phyloP scores from a whole-genome alignment of 164 flowering plant genomes.

The Aristolochia contorta region DNA sequence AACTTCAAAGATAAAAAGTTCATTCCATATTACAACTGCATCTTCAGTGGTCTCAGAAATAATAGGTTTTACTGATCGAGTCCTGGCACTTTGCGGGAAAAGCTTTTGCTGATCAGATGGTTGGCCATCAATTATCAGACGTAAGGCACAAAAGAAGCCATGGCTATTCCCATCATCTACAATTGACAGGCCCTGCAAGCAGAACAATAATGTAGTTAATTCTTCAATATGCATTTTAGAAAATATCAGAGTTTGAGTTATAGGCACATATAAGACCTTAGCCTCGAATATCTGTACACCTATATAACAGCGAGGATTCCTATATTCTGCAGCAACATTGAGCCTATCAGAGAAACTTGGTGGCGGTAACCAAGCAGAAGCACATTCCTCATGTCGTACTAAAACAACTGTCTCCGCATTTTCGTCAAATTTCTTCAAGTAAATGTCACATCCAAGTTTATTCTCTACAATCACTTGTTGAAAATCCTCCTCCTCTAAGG shows the following conservation, averaged over 20 bases:
- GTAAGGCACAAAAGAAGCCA: slow-evolving; percentile 86
- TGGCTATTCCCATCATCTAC: slow-evolving; percentile 88
- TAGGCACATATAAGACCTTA: slow-evolving; percentile 38
- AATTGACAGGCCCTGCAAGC: slow-evolving; percentile 62
- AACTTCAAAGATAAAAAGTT: slow-evolving; percentile 90
- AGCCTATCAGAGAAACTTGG: slow-evolving; percentile 78
- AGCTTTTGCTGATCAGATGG: slow-evolving; percentile 77
- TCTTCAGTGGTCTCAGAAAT: slow-evolving; percentile 24
- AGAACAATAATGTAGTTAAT: slow-evolving; percentile 5
- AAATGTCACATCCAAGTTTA: slow-evolving; percentile 87
- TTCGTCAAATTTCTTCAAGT: slow-evolving; percentile 53
- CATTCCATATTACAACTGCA: slow-evolving; percentile 84
- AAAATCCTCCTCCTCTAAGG: slow-evolving; percentile 86
- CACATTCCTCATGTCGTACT: slow-evolving; percentile 36
- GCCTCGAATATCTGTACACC: slow-evolving; percentile 74
- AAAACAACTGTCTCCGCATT: slow-evolving; percentile 45
- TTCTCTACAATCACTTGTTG: slow-evolving; percentile 77
- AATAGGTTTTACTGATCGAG: slow-evolving; percentile 75
- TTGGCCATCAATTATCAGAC: slow-evolving; percentile 73
- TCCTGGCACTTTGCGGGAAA: slow-evolving; percentile 97
- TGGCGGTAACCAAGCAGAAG: slow-evolving; percentile 82
- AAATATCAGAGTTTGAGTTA: background rate
- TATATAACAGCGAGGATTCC: slow-evolving; percentile 68
- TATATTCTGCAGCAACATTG: slow-evolving; percentile 47
- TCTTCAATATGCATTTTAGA: background rate